phyloP scores from a whole-genome alignment of 495 filamentous ascomycete species.

The Daldinia caldariorum region DNA sequence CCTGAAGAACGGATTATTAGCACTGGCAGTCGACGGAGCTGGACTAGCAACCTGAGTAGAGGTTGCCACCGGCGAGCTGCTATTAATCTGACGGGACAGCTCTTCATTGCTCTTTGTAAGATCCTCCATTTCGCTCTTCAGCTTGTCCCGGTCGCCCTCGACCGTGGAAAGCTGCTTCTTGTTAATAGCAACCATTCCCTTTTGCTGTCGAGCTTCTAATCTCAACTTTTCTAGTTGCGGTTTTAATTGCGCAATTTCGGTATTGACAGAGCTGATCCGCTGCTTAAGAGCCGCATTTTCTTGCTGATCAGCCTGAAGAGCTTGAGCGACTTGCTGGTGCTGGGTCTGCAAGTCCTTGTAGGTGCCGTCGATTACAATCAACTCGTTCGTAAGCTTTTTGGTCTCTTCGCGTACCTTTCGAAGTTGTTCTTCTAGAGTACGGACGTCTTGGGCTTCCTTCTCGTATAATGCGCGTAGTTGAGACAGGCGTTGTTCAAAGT shows the following conservation, averaged over 20 bases:
- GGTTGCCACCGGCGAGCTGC: slow-evolving; percentile 50
- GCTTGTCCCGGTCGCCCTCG: slow-evolving; percentile 85
- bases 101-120: slow-evolving; percentile 71
- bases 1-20: slow-evolving; percentile 91
- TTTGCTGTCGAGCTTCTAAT: slow-evolving; percentile 90
- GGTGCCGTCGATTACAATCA: slow-evolving; percentile 80
- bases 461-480: slow-evolving; percentile 90
- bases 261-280: slow-evolving; percentile 81
- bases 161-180: slow-evolving; percentile 94
- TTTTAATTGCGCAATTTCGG: slow-evolving; percentile 81
- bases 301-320: slow-evolving; percentile 84
- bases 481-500: slow-evolving; percentile 86
- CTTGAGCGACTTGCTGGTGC: slow-evolving; percentile 76
- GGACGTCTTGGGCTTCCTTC: slow-evolving; percentile 87
- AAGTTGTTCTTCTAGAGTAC: slow-evolving; percentile 83
- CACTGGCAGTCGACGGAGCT: slow-evolving; percentile 76
- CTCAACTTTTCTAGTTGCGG: slow-evolving; percentile 90
- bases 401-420: slow-evolving; percentile 78
- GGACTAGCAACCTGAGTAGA: slow-evolving; percentile 66
- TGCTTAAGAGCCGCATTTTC: slow-evolving; percentile 90
- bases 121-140: slow-evolving; percentile 79
- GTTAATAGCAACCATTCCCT: slow-evolving; percentile 94
- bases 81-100: slow-evolving; percentile 55
- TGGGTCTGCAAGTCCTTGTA: slow-evolving; percentile 87
- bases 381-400: slow-evolving; percentile 81